phyloP scores from a whole-genome alignment of 345 rosid species.

The Syzygium aqueum region DNA sequence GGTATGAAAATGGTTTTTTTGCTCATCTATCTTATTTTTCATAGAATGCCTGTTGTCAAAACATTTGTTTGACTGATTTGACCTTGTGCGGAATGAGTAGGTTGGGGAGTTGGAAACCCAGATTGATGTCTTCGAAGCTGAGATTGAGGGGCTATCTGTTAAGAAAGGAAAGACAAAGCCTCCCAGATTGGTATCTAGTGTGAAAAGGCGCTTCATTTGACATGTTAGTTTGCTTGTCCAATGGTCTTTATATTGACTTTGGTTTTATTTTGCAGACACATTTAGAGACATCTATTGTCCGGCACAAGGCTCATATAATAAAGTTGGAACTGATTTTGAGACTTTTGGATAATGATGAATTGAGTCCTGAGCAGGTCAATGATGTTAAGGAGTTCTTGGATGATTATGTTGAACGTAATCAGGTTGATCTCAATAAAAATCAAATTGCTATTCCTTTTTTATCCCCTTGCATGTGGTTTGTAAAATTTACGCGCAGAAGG shows the following conservation, averaged over 20 bases:
- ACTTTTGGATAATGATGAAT: constrained; percentile 94
- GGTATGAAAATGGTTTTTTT: constrained; percentile 34
- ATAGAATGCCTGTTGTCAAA: background rate
- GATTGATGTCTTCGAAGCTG: constrained; percentile 96
- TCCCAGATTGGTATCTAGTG: constrained; percentile 71
- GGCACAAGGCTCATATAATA: constrained; percentile 94
- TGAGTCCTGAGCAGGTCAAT: constrained; percentile 98
- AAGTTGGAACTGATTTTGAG: constrained; percentile 92
- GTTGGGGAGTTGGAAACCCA: constrained; percentile 95
- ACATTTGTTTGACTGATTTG: background rate
- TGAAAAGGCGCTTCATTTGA: background rate
- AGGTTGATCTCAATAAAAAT: constrained; percentile 33
- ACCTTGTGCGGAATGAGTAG: constrained; percentile 24
- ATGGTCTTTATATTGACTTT: background rate
- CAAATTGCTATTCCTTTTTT: background rate
- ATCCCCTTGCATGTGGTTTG: background rate
- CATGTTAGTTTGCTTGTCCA: background rate
- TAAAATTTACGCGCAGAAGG: background rate
- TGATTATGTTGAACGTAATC: constrained; percentile 97
- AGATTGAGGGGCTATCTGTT: constrained; percentile 89
- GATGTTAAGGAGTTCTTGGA: constrained; percentile 95
- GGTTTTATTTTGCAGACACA: constrained; percentile 45
- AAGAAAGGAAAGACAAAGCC: constrained; percentile 98
- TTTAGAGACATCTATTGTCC: constrained; percentile 83
- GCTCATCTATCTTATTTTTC: background rate